Base-by-base conservation (phyloP, 2,329 filamentous ascomycete genomes). In the Pseudopithomyces chartarum region DNA sequence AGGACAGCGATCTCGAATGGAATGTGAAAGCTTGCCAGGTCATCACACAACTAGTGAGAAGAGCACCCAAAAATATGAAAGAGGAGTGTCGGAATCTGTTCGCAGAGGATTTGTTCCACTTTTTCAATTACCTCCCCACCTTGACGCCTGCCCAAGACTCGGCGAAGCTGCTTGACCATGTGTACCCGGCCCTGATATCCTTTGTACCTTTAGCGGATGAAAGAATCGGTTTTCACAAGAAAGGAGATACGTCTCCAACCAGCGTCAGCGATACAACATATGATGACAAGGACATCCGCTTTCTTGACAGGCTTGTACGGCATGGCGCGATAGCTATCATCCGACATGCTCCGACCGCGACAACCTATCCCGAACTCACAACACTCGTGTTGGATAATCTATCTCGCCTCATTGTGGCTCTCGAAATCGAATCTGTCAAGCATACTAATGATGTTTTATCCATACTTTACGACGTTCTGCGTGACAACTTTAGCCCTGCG, bases 131-230 rank as follows among this genome's bases (percentile, higher is more conserved):
- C 65, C 81, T 97, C 6, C 93, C 94, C 0, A 86, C 83, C 12
- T 79, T 96, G 40, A 97, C 91, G 0, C 87, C 90, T 0, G 89
- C 91, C 66, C 71, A 81, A 0, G 90, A 95, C 54, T 90, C 90
- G 3, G 69, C 90, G 1, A 67, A 70, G 1, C 77, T 97, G 2
- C 82, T 97, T 1, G 68, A 74, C 6, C 80, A 82, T 6, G 86
- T 89, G 0, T 96, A 92, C 62, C 80, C 83, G 7, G 87, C 87
- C 1, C 79, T 96, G 2, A 76, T 90, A 17, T 76, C 78, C 0
- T 81, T 97, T 6, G 60, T 62, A 56, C 72, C 23, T 44, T 6
- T 57, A 55, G 22, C 56, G 50, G 48, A 51, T 15, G 23, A 43
- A n/a, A 51, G 38, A 19, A 22, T 42, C n/a, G 38, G 22, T n/a